Base-by-base conservation (phyloP, 1,284 basidiomycete genomes). In the Malassezia slooffiae region DNA sequence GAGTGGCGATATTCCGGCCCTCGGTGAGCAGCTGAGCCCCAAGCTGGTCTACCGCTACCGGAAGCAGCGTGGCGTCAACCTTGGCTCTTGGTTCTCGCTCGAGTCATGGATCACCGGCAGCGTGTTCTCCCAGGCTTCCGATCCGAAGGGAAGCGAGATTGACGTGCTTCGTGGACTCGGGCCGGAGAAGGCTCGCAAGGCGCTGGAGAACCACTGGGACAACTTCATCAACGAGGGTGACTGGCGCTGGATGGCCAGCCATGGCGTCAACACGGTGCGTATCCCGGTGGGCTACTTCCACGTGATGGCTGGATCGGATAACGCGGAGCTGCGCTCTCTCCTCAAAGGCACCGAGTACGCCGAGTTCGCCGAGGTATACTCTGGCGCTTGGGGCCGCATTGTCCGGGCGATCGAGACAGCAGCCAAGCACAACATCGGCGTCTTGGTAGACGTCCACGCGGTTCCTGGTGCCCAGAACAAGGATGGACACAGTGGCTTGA, bases 171-270 rank as follows among this genome's bases (percentile, higher is more conserved):
- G 70, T 16, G 82, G 82, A 1, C 41, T 70, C 13, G 64, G 77
- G 11, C 20, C 48, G 8, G 50, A 58, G 20, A 52, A 62, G 33
- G 81, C 81, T 1, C 78, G 77, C 61, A 67, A 74, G 43, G 74
- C 78, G 5, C 72, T 90, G 22, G 82, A 88, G 61, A 66, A 72
- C 7, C 86, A 89, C 69, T 89, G 85, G 84, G 82, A 85, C 66
- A 76, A 49, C 28, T 68, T 72, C 20, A 55, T 69, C 47, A 52
- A 63, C 47, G 60, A 66, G n/a, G 59, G 59, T 8, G 66, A 69
- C 34, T 62, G 63, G 43, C 67, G 72, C 31, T 88, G 82, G 82
- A 76, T 89, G 43, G 74, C 75, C 1, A 71, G 76, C n/a, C 74
- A 74, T 41, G 85, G 86, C 0, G 77, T 88, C 64, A 90, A 88